Conservation (phyloP, 1,284 basidiomycete genomes). For the Stygiomarasmius scandens region DNA sequence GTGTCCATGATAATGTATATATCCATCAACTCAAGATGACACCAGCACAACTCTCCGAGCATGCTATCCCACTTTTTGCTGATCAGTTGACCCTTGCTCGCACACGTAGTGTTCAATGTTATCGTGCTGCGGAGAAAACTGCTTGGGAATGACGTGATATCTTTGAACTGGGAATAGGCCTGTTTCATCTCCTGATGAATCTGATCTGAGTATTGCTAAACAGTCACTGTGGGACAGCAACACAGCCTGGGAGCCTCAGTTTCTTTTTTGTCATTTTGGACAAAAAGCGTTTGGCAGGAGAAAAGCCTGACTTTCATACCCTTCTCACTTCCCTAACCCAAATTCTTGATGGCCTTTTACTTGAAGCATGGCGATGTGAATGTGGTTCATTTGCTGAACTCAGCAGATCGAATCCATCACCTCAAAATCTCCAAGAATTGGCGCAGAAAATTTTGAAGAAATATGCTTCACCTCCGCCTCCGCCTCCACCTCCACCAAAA, state of each 20-base stretch:
- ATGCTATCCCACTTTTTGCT: constrained; percentile 23
- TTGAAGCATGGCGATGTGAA: constrained; percentile 17
- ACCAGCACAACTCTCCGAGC: constrained; percentile 7
- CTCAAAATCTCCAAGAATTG: not conserved
- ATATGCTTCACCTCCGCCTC: not conserved
- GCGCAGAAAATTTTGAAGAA: not conserved
- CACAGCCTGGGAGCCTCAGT: constrained; percentile 18
- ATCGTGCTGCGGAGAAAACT: constrained; percentile 21
- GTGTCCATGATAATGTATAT: constrained; percentile 9
- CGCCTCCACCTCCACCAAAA: not conserved
- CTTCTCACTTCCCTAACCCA: constrained; percentile 19
- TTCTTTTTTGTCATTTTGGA: constrained; percentile 26
- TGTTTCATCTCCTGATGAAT: constrained; percentile 34
- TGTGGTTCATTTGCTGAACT: constrained; percentile 16
- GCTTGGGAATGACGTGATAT: constrained; percentile 24
- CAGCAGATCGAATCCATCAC: constrained; percentile 11
- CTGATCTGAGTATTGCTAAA: constrained; percentile 23
- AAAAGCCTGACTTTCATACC: constrained; percentile 27
- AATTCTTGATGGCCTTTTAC: constrained; percentile 20
- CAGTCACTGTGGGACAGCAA: constrained; percentile 16
- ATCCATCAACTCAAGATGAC: constrained; percentile 13
- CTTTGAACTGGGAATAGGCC: constrained; percentile 27
- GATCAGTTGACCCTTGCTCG: constrained; percentile 30
- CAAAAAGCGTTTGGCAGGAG: constrained; percentile 18
- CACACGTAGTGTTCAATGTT: constrained; percentile 3